Conservation (phyloP, 202 grass and related monocot species). For the Saccharum hybrid region DNA sequence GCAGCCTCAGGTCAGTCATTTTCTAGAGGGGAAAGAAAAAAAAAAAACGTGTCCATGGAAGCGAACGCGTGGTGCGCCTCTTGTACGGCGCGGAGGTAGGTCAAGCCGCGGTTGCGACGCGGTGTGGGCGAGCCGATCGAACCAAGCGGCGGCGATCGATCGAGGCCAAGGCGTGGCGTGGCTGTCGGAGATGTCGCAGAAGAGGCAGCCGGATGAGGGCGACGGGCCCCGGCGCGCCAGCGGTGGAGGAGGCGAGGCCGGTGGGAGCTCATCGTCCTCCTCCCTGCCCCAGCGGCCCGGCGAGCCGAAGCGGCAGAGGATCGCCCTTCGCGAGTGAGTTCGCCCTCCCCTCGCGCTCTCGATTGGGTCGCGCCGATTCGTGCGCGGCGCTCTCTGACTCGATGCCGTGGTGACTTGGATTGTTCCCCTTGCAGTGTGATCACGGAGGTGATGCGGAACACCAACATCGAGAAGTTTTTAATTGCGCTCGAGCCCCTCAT, state of each 20-base stretch:
- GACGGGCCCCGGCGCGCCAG: constrained; percentile 1
- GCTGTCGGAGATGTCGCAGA: constrained; percentile 60
- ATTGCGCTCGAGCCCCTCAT: constrained; percentile 56
- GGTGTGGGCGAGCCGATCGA: constrained; percentile 2
- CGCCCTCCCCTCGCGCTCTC: neutral
- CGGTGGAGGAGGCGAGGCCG: constrained; percentile 3
- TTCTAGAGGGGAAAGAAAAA: neutral
- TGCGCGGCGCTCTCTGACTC: neutral
- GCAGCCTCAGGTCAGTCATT: constrained; percentile 33
- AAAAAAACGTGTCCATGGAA: neutral
- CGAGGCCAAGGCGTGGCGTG: neutral
- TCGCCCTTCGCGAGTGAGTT: constrained; percentile 59
- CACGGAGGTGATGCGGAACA: constrained; percentile 62
- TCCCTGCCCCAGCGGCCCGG: constrained; percentile 35
- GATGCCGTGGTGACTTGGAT: neutral
- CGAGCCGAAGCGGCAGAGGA: constrained; percentile 59
- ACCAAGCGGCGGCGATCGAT: constrained; percentile 36
- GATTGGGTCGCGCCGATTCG: neutral
- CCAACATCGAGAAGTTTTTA: constrained; percentile 58
- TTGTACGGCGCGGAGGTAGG: constrained; percentile 40
- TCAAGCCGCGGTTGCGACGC: constrained; percentile 43
- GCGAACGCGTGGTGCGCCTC: neutral
- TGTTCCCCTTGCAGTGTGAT: constrained; percentile 46
- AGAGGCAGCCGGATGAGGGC: constrained; percentile 61
- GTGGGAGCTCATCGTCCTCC: constrained; percentile 38